These are phyloP conservation scores for Trametes punicea DNA, from an alignment of 768 basidiomycete genomes.

Conservation along the genomic window DNA sequence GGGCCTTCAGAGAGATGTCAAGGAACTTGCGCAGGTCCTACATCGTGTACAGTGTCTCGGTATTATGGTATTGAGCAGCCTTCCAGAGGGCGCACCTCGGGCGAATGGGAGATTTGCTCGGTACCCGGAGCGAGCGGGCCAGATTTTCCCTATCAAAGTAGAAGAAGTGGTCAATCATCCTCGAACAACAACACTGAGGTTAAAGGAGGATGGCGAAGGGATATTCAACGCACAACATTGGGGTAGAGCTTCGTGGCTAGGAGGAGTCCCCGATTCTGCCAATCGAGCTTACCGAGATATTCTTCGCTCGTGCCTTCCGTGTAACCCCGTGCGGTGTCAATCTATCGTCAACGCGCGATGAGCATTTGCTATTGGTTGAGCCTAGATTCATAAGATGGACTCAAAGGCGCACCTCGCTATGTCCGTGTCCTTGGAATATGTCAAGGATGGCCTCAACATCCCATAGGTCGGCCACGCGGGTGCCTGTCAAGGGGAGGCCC, in stretches of 20 bases:
- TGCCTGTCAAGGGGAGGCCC: conserved; percentile 25
- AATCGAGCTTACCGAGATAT: conserved; percentile 47
- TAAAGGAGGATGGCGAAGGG: too few relatives aligned
- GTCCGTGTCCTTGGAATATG: conserved; percentile 51
- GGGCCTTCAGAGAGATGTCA: conserved; percentile 38
- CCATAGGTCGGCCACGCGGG: conserved; percentile 46
- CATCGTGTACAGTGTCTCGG: background rate
- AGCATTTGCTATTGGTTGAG: too few relatives aligned
- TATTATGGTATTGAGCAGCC: background rate
- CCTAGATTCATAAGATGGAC: background rate
- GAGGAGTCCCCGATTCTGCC: conserved; percentile 47
- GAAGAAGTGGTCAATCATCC: background rate
- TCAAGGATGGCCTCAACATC: conserved; percentile 53
- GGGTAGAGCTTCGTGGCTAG: conserved; percentile 63
- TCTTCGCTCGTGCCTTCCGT: conserved; percentile 33
- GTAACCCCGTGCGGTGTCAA: conserved; percentile 31
- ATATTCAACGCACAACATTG: conserved; percentile 24
- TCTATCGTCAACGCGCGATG: too few relatives aligned
- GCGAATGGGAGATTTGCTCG: conserved; percentile 23
- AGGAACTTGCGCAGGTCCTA: conserved; percentile 35
- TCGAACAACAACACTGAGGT: background rate
- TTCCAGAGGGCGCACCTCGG: conserved; percentile 14
- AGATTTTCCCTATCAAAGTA: background rate
- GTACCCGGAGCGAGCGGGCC: background rate
- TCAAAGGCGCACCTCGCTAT: conserved; percentile 42